Percentiles rank a stretch among this genome's conserved stretches.
These are phyloP conservation scores for Mycena maculata DNA, from an alignment of 768 basidiomycete species.

Conservation along the genomic window DNA sequence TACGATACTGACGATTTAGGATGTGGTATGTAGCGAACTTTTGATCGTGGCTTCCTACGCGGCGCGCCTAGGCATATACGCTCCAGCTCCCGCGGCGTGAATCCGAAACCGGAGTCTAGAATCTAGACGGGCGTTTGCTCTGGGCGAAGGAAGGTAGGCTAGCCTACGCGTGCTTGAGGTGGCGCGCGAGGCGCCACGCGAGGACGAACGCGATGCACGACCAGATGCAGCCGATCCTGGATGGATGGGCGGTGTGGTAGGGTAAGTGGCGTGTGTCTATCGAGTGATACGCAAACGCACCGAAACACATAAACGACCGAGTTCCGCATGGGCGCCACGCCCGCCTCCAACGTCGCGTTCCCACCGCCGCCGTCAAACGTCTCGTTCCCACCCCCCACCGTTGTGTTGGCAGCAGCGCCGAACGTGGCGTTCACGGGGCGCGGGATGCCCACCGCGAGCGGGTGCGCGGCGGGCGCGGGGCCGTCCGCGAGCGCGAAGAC, in stretches of 20 bases:
- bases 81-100: no score
- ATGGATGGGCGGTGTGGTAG: neutral
- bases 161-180: conserved; percentile 56
- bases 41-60: no score
- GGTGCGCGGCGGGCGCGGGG: conserved; percentile 40
- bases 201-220: conserved; percentile 67
- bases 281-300: conserved; percentile 55
- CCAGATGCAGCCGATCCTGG: conserved; percentile 68
- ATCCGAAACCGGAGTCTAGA: no score
- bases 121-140: no score
- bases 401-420: neutral
- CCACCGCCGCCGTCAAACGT: neutral
- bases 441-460: conserved; percentile 4
- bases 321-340: conserved; percentile 56
- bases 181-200: conserved; percentile 64
- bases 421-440: neutral
- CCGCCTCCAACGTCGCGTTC: conserved; percentile 19
- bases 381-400: no score
- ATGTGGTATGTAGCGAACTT: no score
- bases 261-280: no score
- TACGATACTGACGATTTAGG: no score
- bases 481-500: conserved; percentile 89
- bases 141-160: no score
- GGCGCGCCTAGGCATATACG: no score
- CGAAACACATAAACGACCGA: conserved; percentile 86